These are phyloP conservation scores for Aspergillus mulundensis DNA, from an alignment of 495 filamentous ascomycete genomes.

Conservation along the genomic window DNA sequence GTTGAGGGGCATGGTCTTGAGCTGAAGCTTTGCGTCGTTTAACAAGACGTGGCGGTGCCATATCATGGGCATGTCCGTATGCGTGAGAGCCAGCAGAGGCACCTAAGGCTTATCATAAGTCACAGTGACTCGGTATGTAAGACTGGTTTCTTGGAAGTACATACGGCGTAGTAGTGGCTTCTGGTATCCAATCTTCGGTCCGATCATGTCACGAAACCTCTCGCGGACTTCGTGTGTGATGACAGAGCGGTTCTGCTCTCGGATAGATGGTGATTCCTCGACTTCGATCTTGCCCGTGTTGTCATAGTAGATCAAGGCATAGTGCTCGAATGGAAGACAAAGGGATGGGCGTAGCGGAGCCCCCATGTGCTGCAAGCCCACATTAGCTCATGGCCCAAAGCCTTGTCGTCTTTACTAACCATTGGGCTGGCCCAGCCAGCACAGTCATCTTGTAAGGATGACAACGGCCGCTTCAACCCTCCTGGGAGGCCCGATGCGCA, in stretches of 20 bases:
- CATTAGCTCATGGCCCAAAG: not conserved
- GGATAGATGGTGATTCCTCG: constrained; percentile 36
- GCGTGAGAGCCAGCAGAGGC: constrained; percentile 9
- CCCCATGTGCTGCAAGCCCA: constrained; percentile 30
- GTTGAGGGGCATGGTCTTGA: constrained; percentile 14
- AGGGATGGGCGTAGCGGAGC: constrained; percentile 24
- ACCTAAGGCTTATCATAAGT: constrained; percentile 12
- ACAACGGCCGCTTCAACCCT: constrained; percentile 36
- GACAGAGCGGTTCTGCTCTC: constrained; percentile 30
- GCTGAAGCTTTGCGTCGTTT: constrained; percentile 32
- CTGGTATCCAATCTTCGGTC: constrained; percentile 30
- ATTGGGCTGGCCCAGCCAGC: constrained; percentile 36
- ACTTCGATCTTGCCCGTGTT: constrained; percentile 34
- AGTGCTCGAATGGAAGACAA: constrained; percentile 35
- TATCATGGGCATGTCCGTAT: constrained; percentile 12
- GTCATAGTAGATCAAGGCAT: constrained; percentile 43
- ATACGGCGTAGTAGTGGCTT: constrained; percentile 29
- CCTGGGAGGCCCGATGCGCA: constrained; percentile 16
- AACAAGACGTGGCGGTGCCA: constrained; percentile 27
- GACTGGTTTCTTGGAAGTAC: not conserved
- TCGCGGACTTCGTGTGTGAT: constrained; percentile 38
- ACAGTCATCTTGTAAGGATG: constrained; percentile 28
- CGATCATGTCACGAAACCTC: constrained; percentile 36
- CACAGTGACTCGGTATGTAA: constrained; percentile 1
- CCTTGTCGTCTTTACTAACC: constrained; percentile 21